A percentile compares a stretch with the other conserved stretches of the same genome.
Conservation (phyloP, 139 green algal species). For the Closterium sp. region DNA sequence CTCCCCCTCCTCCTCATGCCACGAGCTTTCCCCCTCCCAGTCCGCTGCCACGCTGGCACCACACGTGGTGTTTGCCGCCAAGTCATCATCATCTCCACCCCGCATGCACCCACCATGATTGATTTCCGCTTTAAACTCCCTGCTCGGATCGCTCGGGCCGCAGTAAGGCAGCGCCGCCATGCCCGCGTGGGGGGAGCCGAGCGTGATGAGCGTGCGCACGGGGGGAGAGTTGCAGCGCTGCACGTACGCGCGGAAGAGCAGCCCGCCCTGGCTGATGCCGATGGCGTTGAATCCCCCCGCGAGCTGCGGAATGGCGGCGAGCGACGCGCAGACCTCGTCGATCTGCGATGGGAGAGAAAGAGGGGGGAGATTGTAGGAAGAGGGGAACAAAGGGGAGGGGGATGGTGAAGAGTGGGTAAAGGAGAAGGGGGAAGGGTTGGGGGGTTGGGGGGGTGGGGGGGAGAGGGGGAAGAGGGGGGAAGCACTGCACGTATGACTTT, state of each 20-base stretch:
- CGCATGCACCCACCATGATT: neutral
- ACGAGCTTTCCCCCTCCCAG: neutral
- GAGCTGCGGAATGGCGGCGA: neutral
- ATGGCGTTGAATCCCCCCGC: constrained; percentile 24
- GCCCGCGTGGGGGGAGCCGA: neutral
- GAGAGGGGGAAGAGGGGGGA: too few species aligned
- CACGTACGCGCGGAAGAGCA: constrained; percentile 19
- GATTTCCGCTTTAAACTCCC: neutral
- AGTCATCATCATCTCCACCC: neutral
- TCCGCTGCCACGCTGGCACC: neutral
- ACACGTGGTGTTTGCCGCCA: neutral
- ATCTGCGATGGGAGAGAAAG: neutral
- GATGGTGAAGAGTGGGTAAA: neutral
- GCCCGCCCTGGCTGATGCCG: constrained; percentile 6
- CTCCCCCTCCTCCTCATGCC: neutral
- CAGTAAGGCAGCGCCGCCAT: neutral
- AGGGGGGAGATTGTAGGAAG: neutral
- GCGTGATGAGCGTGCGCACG: neutral
- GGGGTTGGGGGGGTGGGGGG: too few species aligned
- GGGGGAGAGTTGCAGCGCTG: constrained; percentile 17
- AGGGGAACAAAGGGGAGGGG: too few species aligned
- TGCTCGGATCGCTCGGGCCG: neutral
- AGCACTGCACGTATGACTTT: neutral
- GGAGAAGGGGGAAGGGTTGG: neutral
- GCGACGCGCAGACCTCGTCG: neutral